Evolutionary conservation across 495 filamentous ascomycete genomes (phyloP).

Genomic region (Amphirosellinia nigrospora): DNA sequence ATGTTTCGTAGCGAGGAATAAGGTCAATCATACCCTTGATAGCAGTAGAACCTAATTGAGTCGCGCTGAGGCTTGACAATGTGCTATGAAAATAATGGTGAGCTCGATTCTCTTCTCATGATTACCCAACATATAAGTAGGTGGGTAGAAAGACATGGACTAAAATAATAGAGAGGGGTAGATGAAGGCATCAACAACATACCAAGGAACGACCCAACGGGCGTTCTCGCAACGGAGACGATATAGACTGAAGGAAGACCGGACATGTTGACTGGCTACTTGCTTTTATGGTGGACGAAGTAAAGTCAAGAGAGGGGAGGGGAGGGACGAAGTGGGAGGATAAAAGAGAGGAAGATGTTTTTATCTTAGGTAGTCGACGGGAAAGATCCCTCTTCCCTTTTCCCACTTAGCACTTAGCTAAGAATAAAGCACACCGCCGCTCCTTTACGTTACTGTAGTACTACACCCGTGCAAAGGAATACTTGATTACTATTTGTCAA

Average conservation of each 20-base stretch:
- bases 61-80: slow-evolving; percentile 82
- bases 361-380: slow-evolving; percentile 8
- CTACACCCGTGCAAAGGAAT: not conserved
- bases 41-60: slow-evolving; percentile 85
- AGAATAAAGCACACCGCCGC: slow-evolving; percentile 12
- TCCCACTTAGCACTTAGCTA: too few relatives aligned
- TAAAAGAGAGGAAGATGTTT: not conserved
- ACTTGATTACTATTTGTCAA: slow-evolving; percentile 16
- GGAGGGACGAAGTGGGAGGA: not conserved
- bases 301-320: not conserved
- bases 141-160: not conserved
- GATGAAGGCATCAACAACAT: slow-evolving; percentile 36
- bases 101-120: slow-evolving; percentile 16
- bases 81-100: slow-evolving; percentile 54
- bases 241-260: slow-evolving; percentile 88
- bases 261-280: slow-evolving; percentile 51
- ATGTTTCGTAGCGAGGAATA: slow-evolving; percentile 20
- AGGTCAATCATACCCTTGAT: slow-evolving; percentile 75
- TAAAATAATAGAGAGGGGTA: slow-evolving; percentile 17
- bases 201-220: slow-evolving; percentile 93
- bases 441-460: not conserved
- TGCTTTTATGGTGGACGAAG: not conserved
- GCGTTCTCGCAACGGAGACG: slow-evolving; percentile 88
- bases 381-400: not conserved
- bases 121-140: too few relatives aligned